Evolutionary conservation across 371 early-diverging fungal species (phyloP).

Genomic region (Basidiobolus meristosporus): DNA sequence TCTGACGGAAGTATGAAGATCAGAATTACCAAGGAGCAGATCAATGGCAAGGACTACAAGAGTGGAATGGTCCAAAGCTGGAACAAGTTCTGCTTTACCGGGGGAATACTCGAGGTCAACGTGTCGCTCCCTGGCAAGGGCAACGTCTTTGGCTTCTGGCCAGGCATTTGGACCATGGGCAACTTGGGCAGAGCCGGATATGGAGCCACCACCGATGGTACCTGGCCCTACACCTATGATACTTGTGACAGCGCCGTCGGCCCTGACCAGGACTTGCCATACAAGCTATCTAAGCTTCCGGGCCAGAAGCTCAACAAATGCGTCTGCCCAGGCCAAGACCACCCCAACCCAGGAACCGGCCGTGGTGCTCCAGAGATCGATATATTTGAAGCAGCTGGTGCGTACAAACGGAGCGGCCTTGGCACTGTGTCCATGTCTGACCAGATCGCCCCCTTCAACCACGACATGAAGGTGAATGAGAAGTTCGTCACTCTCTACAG

Average conservation of each 20-base stretch:
- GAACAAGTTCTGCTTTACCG: no score
- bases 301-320: conserved; percentile 28
- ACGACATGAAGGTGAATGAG: background rate
- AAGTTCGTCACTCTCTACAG: background rate
- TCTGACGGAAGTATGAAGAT: no score
- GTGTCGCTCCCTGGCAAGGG: no score
- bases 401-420: conserved; percentile 2
- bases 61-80: no score
- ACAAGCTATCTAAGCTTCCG: conserved; percentile 3
- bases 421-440: no score
- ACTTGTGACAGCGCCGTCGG: no score
- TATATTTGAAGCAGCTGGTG: conserved; percentile 16
- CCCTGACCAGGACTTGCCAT: conserved; percentile 14
- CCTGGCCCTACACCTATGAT: no score
- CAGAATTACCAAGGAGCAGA: no score
- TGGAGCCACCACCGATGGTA: no score
- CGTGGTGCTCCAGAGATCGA: conserved; percentile 36
- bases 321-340: conserved; percentile 18
- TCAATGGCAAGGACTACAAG: no score
- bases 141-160: conserved; percentile 23
- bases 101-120: no score
- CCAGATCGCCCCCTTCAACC: no score
- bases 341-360: conserved; percentile 23
- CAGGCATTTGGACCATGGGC: conserved; percentile 30
- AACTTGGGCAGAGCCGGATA: conserved; percentile 30